A percentile compares a stretch with the other conserved stretches of the same genome.
Conservation (phyloP, 805 yeast species). For the Isabelozyma heimii region DNA sequence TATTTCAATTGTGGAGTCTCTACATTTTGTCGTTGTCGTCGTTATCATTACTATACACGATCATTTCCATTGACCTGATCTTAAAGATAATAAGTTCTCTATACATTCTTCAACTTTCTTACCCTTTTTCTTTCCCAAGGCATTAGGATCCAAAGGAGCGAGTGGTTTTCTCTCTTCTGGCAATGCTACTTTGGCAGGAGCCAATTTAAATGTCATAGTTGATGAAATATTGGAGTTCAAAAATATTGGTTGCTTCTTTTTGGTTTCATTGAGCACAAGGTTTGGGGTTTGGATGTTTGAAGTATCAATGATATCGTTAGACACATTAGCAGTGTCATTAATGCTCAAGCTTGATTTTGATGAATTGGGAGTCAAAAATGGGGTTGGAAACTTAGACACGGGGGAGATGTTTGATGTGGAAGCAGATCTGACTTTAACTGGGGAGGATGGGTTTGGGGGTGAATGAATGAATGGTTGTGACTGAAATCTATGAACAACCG, state of each 20-base stretch:
- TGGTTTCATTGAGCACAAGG: slow-evolving; percentile 20
- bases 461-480: slow-evolving; percentile 18
- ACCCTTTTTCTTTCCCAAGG: slow-evolving; percentile 1
- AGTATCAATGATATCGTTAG: slow-evolving; percentile 13
- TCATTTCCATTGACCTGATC: slow-evolving; percentile 32
- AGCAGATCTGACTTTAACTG: slow-evolving; percentile 16
- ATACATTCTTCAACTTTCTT: slow-evolving; percentile 27
- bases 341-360: slow-evolving; percentile 3
- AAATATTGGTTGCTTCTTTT: slow-evolving; percentile 31
- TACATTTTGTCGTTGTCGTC: neutral
- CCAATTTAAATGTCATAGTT: slow-evolving; percentile 36
- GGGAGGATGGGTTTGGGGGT: slow-evolving; percentile 13
- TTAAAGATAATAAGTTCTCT: slow-evolving; percentile 39
- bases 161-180: slow-evolving; percentile 25
- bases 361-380: slow-evolving; percentile 3
- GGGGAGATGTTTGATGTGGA: slow-evolving; percentile 9
- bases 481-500: slow-evolving; percentile 8
- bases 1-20: neutral
- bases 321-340: neutral
- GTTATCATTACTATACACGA: neutral
- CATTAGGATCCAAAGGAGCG: slow-evolving; percentile 18
- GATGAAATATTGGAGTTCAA: slow-evolving; percentile 25
- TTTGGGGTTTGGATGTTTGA: slow-evolving; percentile 12
- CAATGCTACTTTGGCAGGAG: slow-evolving; percentile 17
- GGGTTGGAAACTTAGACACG: slow-evolving; percentile 1